phyloP scores from a whole-genome alignment of 371 early-diverging fungal genomes.

The Mucor lusitanicus region DNA sequence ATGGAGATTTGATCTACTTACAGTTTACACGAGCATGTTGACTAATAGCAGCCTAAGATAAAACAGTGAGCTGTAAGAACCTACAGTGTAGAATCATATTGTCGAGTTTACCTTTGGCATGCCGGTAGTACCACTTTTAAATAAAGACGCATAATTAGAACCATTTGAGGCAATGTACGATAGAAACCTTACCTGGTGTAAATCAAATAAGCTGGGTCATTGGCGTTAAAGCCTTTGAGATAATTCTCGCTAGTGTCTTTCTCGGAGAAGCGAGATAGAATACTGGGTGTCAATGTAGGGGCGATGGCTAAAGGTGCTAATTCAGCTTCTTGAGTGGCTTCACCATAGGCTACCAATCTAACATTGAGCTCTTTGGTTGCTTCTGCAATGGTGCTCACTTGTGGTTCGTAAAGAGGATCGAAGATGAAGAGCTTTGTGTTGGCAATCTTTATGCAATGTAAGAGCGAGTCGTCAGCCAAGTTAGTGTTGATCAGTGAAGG shows the following conservation, averaged over 20 bases:
- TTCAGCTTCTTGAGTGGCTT: slow-evolving; percentile 28
- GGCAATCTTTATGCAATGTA: slow-evolving; percentile 34
- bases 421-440: slow-evolving; percentile 28
- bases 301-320: slow-evolving; percentile 24
- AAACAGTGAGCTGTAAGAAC: neutral
- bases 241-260: slow-evolving; percentile 33
- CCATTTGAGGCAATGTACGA: neutral
- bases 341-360: slow-evolving; percentile 23
- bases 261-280: slow-evolving; percentile 27
- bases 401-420: slow-evolving; percentile 27
- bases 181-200: slow-evolving; percentile 45
- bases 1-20: slow-evolving; percentile 5
- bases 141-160: neutral
- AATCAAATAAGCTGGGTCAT: slow-evolving; percentile 48
- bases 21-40: slow-evolving; percentile 27
- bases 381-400: slow-evolving; percentile 10
- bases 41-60: slow-evolving; percentile 27
- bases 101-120: slow-evolving; percentile 29
- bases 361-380: slow-evolving; percentile 7
- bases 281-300: slow-evolving; percentile 27
- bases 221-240: slow-evolving; percentile 23
- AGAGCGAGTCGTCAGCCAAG: slow-evolving; percentile 22
- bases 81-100: neutral
- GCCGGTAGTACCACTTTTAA: slow-evolving; percentile 44
- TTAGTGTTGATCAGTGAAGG: slow-evolving; percentile 38